phyloP scores from a whole-genome alignment of 192 early-diverging fungal species.

The Spizellomyces sp. region DNA sequence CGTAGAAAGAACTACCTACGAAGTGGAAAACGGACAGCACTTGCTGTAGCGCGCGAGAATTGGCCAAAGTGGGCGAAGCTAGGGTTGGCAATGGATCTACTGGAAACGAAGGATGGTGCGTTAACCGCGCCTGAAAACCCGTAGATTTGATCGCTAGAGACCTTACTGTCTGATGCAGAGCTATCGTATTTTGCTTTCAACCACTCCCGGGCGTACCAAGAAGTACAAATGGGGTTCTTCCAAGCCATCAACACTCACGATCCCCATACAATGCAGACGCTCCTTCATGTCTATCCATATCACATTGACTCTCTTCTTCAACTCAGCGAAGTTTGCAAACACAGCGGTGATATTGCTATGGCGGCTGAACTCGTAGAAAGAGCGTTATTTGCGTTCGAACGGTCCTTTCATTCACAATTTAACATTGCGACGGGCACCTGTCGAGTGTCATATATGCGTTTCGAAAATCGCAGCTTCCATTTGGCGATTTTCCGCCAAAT shows the following conservation, averaged over 20 bases:
- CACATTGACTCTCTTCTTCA: constrained; percentile 87
- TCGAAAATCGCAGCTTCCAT: constrained; percentile 71
- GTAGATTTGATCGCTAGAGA: neutral
- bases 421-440: constrained; percentile 63
- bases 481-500: constrained; percentile 84
- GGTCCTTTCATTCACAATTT: constrained; percentile 77
- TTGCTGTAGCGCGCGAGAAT: constrained; percentile 70
- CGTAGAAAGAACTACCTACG: constrained; percentile 52
- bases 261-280: constrained; percentile 68
- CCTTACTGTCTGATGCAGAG: neutral
- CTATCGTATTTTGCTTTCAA: constrained; percentile 63
- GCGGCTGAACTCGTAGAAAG: constrained; percentile 85
- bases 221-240: constrained; percentile 75
- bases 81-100: constrained; percentile 49
- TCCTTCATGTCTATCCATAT: constrained; percentile 79
- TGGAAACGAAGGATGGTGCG: constrained; percentile 21
- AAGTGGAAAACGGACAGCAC: constrained; percentile 52
- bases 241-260: constrained; percentile 71
- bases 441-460: constrained; percentile 68
- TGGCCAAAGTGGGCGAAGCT: constrained; percentile 51
- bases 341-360: constrained; percentile 76
- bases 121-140: no score
- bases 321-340: constrained; percentile 82
- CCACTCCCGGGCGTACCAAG: constrained; percentile 74
- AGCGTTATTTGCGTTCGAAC: constrained; percentile 89